Percentiles rank a stretch among this genome's conserved stretches.
phyloP scores from a whole-genome alignment of 108 stramenopile genomes.

The Ochromonas danica region DNA sequence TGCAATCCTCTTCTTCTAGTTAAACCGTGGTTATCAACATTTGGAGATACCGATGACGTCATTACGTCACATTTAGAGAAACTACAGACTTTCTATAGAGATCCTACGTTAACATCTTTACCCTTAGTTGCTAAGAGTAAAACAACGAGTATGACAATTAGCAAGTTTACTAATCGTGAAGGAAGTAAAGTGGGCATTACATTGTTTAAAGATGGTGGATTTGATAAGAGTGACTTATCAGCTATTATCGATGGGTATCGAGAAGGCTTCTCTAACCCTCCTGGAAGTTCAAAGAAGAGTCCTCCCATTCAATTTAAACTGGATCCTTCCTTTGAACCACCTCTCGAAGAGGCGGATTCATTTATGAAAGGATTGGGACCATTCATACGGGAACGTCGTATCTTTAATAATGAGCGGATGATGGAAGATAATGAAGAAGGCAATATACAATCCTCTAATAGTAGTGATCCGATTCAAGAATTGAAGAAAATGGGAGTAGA shows the following conservation, averaged over 20 bases:
- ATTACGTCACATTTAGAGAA: too few relatives aligned
- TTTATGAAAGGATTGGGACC: background rate
- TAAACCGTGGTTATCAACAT: too few relatives aligned
- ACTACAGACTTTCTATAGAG: too few relatives aligned
- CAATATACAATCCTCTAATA: background rate
- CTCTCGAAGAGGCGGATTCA: too few relatives aligned
- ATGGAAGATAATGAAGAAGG: background rate
- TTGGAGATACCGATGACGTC: too few relatives aligned
- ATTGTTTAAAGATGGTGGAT: background rate
- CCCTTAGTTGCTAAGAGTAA: too few relatives aligned
- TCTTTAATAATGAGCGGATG: background rate
- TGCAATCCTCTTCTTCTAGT: too few relatives aligned
- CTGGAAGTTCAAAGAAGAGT: background rate
- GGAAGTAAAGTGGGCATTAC: background rate
- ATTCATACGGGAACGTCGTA: background rate
- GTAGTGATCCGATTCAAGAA: background rate
- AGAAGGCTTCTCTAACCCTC: background rate
- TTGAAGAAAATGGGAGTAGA: conserved; percentile 51
- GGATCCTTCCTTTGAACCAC: background rate
- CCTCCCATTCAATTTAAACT: background rate
- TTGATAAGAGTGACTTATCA: background rate
- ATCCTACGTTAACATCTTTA: too few relatives aligned
- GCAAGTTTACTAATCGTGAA: background rate
- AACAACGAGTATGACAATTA: background rate
- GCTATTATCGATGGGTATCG: background rate